A percentile compares a stretch with the other conserved stretches of the same genome.
These are phyloP conservation scores for Parafenestella ontariensis DNA, from an alignment of 2,329 filamentous ascomycete species.

Conservation along the genomic window DNA sequence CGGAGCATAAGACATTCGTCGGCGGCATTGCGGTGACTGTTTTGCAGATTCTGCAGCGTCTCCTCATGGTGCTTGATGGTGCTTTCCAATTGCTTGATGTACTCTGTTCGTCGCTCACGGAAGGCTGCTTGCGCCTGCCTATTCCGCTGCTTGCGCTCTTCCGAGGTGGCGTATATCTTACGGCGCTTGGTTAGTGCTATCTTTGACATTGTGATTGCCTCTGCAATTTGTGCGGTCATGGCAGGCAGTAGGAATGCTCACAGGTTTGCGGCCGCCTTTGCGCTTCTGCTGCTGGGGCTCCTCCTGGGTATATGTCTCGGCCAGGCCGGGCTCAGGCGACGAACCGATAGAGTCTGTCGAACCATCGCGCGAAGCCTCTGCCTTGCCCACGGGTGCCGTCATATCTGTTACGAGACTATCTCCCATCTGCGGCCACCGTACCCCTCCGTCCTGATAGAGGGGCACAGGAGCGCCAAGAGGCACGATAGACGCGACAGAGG, in stretches of 20 bases:
- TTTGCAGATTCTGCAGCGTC: constrained; percentile 88
- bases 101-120: constrained; percentile 94
- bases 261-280: constrained; percentile 96
- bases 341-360: constrained; percentile 58
- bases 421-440: constrained; percentile 58
- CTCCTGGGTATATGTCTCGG: constrained; percentile 51
- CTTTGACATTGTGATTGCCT: constrained; percentile 39
- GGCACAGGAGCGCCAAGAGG: constrained; percentile 45
- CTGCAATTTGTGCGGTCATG: constrained; percentile 31
- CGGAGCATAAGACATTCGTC: constrained; percentile 98
- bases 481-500: constrained; percentile 43
- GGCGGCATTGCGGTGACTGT: constrained; percentile 90
- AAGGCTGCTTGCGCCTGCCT: constrained; percentile 97
- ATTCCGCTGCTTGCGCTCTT: constrained; percentile 97
- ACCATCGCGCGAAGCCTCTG: constrained; percentile 52
- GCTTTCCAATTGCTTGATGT: constrained; percentile 98
- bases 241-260: constrained; percentile 60
- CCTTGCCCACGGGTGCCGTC: constrained; percentile 55
- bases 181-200: constrained; percentile 50
- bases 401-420: constrained; percentile 56
- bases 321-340: constrained; percentile 55
- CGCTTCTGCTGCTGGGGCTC: constrained; percentile 74
- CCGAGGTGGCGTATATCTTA: constrained; percentile 97
- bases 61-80: constrained; percentile 98
- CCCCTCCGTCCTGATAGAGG: constrained; percentile 50